Evolutionary conservation across 805 yeast species (phyloP).

Genomic region (Kuraishia capsulata): DNA sequence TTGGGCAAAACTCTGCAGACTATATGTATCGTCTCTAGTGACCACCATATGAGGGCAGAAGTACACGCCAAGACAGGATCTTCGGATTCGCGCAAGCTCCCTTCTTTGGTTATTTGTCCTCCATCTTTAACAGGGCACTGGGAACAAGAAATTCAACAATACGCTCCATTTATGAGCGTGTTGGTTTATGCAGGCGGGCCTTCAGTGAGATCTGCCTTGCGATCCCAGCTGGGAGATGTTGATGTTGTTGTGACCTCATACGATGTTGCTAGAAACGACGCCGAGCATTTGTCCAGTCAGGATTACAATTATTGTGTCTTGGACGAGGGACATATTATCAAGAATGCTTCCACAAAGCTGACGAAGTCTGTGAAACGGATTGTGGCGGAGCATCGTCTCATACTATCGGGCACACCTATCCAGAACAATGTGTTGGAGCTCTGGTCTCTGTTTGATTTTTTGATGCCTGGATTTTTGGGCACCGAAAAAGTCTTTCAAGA

Average conservation of each 20-base stretch:
- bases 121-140: slow-evolving; percentile 98
- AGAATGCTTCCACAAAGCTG: slow-evolving; percentile 80
- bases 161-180: slow-evolving; percentile 79
- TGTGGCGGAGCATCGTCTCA: slow-evolving; percentile 80
- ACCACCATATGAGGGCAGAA: slow-evolving; percentile 77
- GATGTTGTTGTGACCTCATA: slow-evolving; percentile 92
- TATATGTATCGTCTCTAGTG: slow-evolving; percentile 93
- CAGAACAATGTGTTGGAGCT: slow-evolving; percentile 94
- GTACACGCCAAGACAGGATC: slow-evolving; percentile 53
- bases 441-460: slow-evolving; percentile 95
- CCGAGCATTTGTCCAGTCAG: slow-evolving; percentile 44
- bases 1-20: slow-evolving; percentile 96
- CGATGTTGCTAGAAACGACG: slow-evolving; percentile 93
- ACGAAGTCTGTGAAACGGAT: slow-evolving; percentile 81
- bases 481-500: slow-evolving; percentile 91
- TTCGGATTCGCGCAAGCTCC: slow-evolving; percentile 62
- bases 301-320: slow-evolving; percentile 91
- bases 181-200: slow-evolving; percentile 95
- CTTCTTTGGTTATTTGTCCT: slow-evolving; percentile 88
- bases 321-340: slow-evolving; percentile 97
- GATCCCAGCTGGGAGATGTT: slow-evolving; percentile 40
- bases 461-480: slow-evolving; percentile 98
- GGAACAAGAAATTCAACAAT: slow-evolving; percentile 90
- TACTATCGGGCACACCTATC: slow-evolving; percentile 95
- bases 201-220: slow-evolving; percentile 47